Conservation (phyloP, 1,284 basidiomycete species). For the Rugosomyces carneus region DNA sequence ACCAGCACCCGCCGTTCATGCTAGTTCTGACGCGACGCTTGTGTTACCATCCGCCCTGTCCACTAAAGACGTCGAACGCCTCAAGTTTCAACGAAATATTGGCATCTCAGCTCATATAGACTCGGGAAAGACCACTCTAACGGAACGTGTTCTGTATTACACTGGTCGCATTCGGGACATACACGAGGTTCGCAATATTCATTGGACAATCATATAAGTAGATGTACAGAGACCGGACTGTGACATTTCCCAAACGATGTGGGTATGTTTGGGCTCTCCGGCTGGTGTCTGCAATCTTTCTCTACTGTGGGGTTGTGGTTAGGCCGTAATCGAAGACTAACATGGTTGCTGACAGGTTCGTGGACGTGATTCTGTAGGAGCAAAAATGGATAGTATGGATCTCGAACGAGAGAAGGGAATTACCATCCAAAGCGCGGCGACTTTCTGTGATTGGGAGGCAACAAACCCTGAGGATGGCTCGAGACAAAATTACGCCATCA, state of each 20-base stretch:
- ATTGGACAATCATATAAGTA: slow-evolving; percentile 14
- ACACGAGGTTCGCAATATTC: slow-evolving; percentile 73
- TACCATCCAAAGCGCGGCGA: slow-evolving; percentile 98
- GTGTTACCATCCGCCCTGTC: slow-evolving; percentile 34
- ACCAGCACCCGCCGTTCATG: slow-evolving; percentile 9
- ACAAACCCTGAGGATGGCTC: slow-evolving; percentile 56
- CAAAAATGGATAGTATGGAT: slow-evolving; percentile 99
- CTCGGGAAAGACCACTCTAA: slow-evolving; percentile 97
- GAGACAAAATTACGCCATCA: slow-evolving; percentile 86
- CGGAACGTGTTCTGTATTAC: slow-evolving; percentile 96
- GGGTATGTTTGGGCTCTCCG: slow-evolving; percentile 7
- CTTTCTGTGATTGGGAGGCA: slow-evolving; percentile 95
- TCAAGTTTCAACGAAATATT: slow-evolving; percentile 73
- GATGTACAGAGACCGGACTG: slow-evolving; percentile 7
- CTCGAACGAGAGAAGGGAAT: slow-evolving; percentile 99
- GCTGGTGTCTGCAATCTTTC: slow-evolving; percentile 14
- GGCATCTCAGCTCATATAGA: slow-evolving; percentile 92
- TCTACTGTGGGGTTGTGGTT: slow-evolving; percentile 14
- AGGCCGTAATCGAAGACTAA: slow-evolving; percentile 4
- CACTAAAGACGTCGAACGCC: slow-evolving; percentile 48
- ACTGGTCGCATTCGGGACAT: slow-evolving; percentile 95
- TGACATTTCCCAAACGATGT: background rate
- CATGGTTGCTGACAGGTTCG: slow-evolving; percentile 52
- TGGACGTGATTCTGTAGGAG: slow-evolving; percentile 92
- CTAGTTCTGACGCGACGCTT: background rate